These are phyloP conservation scores for Starmerella bacillaris DNA, from an alignment of 805 yeast genomes.

Conservation along the genomic window DNA sequence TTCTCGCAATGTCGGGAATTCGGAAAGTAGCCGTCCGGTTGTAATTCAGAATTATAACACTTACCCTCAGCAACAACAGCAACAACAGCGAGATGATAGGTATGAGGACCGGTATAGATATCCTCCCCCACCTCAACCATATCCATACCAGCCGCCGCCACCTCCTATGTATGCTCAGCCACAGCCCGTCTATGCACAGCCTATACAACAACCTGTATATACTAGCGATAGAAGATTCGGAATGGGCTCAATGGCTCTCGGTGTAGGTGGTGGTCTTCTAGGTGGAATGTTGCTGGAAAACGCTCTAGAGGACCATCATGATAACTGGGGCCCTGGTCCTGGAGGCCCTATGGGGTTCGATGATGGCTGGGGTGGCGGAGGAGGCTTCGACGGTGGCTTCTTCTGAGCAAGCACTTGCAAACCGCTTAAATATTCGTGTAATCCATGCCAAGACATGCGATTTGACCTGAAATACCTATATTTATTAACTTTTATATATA, in stretches of 20 bases:
- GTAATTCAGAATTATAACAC: constrained; percentile 12
- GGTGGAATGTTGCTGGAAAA: constrained; percentile 20
- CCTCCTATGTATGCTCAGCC: background rate
- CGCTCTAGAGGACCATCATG: constrained; percentile 9
- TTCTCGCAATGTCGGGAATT: background rate
- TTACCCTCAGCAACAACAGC: constrained; percentile 1
- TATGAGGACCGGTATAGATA: too few species aligned
- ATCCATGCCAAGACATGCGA: too few species aligned
- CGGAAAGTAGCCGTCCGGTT: constrained; percentile 10
- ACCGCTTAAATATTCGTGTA: too few species aligned
- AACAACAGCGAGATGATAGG: background rate
- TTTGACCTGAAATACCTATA: too few species aligned
- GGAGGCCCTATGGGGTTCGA: constrained; percentile 6
- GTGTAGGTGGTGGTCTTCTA: constrained; percentile 20
- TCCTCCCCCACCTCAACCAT: background rate
- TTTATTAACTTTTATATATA: too few species aligned
- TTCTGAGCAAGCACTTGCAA: too few species aligned
- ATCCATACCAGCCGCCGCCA: constrained; percentile 1
- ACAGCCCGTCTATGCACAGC: constrained; percentile 21
- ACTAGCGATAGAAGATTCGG: constrained; percentile 27
- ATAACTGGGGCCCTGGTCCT: constrained; percentile 19
- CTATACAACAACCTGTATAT: constrained; percentile 22
- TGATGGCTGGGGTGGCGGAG: constrained; percentile 13
- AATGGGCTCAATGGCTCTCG: constrained; percentile 29
- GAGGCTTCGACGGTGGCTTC: constrained; percentile 20